Evolutionary conservation across 2,329 filamentous ascomycete species (phyloP).

Genomic region (Aureobasidium sp.): DNA sequence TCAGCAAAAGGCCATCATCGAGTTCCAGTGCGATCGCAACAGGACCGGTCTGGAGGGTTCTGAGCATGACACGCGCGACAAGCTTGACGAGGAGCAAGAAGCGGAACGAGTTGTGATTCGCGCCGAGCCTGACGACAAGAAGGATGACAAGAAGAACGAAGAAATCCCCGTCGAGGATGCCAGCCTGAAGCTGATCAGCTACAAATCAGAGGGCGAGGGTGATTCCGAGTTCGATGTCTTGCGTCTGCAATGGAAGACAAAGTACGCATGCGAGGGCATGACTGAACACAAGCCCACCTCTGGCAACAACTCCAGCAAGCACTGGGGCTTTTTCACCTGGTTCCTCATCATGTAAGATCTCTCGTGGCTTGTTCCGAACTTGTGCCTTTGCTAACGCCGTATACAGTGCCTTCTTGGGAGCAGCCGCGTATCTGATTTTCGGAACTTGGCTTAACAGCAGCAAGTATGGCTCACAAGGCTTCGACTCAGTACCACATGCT

Average conservation of each 20-base stretch:
- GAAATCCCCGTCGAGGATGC: conserved; percentile 41
- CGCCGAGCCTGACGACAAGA: conserved; percentile 24
- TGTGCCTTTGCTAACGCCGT: conserved; percentile 5
- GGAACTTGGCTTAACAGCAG: conserved; percentile 99
- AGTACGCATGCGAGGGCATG: conserved; percentile 69
- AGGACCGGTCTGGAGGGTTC: conserved; percentile 65
- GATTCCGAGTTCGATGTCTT: conserved; percentile 53
- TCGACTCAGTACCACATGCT: conserved; percentile 88
- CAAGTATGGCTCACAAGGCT: conserved; percentile 87
- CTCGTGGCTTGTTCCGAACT: background rate
- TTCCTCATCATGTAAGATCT: conserved; percentile 75
- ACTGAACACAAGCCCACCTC: conserved; percentile 23
- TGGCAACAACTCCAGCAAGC: conserved; percentile 12
- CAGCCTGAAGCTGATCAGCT: conserved; percentile 71
- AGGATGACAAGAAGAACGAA: conserved; percentile 29
- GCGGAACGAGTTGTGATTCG: conserved; percentile 46
- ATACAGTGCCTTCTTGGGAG: conserved; percentile 70
- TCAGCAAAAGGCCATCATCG: conserved; percentile 69
- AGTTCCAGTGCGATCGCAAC: conserved; percentile 73
- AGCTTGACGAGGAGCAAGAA: conserved; percentile 42
- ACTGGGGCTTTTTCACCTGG: conserved; percentile 98
- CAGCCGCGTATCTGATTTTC: conserved; percentile 89
- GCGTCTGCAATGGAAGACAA: conserved; percentile 76
- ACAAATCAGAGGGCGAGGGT: conserved; percentile 53
- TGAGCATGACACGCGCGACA: conserved; percentile 53